A percentile compares a stretch with the other conserved stretches of the same genome.
Evolutionary conservation across 2,329 filamentous ascomycete species (phyloP).

Genomic region (Fusarium udum): DNA sequence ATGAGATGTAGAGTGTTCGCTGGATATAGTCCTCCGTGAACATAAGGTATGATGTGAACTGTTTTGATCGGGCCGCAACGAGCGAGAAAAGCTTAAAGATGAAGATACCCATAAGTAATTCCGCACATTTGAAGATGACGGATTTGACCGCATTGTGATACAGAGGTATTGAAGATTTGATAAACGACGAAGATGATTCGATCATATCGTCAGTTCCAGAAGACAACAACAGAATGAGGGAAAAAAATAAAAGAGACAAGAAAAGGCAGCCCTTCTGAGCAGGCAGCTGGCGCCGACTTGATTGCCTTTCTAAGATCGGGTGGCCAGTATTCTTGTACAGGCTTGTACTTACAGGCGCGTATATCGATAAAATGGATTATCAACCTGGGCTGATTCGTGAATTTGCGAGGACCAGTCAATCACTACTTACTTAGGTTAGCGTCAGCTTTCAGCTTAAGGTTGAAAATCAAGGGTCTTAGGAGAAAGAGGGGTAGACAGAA

Average conservation of each 20-base stretch:
- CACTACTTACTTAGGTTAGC: not conserved
- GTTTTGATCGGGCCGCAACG: slow-evolving; percentile 20
- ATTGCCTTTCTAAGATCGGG: not conserved
- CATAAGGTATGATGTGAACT: slow-evolving; percentile 36
- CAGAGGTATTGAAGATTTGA: slow-evolving; percentile 26
- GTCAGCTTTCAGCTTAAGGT: not conserved
- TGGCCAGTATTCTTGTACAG: not conserved
- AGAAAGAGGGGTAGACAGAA: not conserved
- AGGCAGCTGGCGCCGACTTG: not conserved
- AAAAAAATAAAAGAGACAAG: not conserved
- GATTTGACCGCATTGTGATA: slow-evolving; percentile 36
- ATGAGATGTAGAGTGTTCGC: slow-evolving; percentile 15
- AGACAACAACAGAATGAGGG: too few species aligned
- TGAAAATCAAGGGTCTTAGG: not conserved
- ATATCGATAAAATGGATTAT: not conserved
- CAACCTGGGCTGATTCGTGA: not conserved
- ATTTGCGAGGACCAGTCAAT: not conserved
- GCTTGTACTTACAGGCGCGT: not conserved
- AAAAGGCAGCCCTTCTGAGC: not conserved
- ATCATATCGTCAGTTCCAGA: slow-evolving; percentile 8
- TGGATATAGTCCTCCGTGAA: slow-evolving; percentile 34
- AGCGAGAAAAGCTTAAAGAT: slow-evolving; percentile 29
- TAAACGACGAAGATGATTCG: not conserved
- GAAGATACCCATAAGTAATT: slow-evolving; percentile 28
- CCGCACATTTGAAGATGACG: slow-evolving; percentile 26